phyloP scores from a whole-genome alignment of 2,329 filamentous ascomycete species.

The Parafenestella ontariensis region DNA sequence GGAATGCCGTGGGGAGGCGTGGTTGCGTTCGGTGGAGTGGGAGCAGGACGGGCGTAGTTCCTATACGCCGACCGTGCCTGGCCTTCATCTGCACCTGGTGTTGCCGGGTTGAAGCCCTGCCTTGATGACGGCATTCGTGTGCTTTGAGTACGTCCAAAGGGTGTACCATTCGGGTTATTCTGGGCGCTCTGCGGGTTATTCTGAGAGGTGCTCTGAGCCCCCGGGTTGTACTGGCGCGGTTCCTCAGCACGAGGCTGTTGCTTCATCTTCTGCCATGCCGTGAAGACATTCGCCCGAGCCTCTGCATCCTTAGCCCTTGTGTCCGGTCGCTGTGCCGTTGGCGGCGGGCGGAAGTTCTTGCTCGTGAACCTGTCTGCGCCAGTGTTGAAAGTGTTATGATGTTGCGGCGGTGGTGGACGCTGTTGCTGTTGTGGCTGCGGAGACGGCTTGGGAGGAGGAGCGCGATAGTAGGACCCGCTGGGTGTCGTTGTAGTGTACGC shows the following conservation, averaged over 20 bases:
- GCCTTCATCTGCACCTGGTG: conserved; percentile 65
- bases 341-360: conserved; percentile 50
- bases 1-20: conserved; percentile 13
- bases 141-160: conserved; percentile 49
- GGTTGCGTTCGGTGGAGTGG: conserved; percentile 35
- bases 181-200: conserved; percentile 12
- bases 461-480: conserved; percentile 41
- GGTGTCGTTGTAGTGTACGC: conserved; percentile 50
- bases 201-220: conserved; percentile 9
- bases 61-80: conserved; percentile 62
- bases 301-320: conserved; percentile 47
- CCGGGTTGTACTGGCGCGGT: conserved; percentile 29
- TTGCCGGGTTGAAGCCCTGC: conserved; percentile 65
- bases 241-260: conserved; percentile 41
- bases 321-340: conserved; percentile 41
- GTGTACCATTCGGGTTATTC: conserved; percentile 46
- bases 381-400: conserved; percentile 40
- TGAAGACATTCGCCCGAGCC: conserved; percentile 54
- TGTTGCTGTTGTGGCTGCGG: conserved; percentile 31
- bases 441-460: conserved; percentile 36
- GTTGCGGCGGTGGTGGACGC: conserved; percentile 36
- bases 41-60: conserved; percentile 43
- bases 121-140: conserved; percentile 58
- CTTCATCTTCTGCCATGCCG: conserved; percentile 60
- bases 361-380: conserved; percentile 55